Evolutionary conservation across 2,329 filamentous ascomycete genomes (phyloP).

Genomic region (Penicillium brevicompactum): DNA sequence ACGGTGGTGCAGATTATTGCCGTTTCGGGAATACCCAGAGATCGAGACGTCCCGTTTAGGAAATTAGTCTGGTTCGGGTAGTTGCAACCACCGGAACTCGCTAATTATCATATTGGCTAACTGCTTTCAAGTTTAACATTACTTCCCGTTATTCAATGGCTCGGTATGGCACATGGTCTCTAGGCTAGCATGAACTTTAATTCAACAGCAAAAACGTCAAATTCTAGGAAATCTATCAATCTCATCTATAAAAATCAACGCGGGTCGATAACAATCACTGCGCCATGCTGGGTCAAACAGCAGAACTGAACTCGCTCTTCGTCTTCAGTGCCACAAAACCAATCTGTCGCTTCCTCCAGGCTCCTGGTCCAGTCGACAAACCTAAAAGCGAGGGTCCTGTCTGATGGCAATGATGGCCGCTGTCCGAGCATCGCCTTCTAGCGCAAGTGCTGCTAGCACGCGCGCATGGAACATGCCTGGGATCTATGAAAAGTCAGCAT

Average conservation of each 20-base stretch:
- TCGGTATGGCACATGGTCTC: too few species aligned
- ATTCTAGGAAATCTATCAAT: not conserved
- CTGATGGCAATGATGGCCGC: not conserved
- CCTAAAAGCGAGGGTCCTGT: not conserved
- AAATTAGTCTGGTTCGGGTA: not conserved
- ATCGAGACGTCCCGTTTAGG: not conserved
- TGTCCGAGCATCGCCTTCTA: not conserved
- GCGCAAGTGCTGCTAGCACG: not conserved
- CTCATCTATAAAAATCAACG: not conserved
- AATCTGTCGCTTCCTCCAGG: not conserved
- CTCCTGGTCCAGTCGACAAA: not conserved
- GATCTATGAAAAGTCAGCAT: not conserved
- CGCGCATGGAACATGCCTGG: not conserved
- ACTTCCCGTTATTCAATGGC: too few species aligned
- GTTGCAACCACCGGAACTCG: constrained; percentile 1
- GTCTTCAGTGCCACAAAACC: not conserved
- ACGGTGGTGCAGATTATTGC: not conserved
- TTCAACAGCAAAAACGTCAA: too few species aligned
- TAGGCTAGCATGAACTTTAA: too few species aligned
- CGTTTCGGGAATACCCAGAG: not conserved
- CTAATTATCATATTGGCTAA: too few species aligned
- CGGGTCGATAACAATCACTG: not conserved
- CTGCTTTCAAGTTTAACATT: too few species aligned
- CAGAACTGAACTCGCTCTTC: not conserved
- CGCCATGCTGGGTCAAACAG: not conserved